Evolutionary conservation across 257 asterid species (phyloP).

Genomic region (Nicotiana noctiflora): DNA sequence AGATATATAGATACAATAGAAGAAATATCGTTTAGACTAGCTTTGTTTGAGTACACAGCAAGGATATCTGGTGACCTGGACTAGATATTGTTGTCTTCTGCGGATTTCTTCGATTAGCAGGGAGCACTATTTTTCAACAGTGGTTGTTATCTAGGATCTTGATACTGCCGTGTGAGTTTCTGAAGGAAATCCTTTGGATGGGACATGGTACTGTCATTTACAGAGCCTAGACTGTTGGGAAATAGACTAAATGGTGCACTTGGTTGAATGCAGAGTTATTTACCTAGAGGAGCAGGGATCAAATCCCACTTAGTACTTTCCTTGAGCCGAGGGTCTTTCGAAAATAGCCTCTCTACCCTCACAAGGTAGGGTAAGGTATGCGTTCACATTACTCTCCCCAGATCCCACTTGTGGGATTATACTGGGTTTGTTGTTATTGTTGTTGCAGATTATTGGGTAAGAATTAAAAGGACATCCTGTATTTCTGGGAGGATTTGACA

Average conservation of each 20-base stretch:
- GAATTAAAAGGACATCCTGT: not conserved
- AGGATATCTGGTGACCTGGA: constrained; percentile 1
- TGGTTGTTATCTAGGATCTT: not conserved
- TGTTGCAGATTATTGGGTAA: not conserved
- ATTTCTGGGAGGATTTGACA: not conserved
- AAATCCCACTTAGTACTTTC: no score
- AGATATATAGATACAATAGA: not conserved
- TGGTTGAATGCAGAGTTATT: no score
- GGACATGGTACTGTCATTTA: not conserved
- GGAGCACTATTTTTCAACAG: not conserved
- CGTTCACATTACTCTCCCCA: no score
- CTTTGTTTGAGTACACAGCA: not conserved
- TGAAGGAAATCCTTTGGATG: not conserved
- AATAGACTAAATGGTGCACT: no score
- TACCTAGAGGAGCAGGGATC: no score
- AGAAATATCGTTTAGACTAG: not conserved
- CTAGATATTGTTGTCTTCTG: not conserved
- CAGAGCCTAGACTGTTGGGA: not conserved
- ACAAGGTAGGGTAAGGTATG: no score
- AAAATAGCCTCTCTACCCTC: no score
- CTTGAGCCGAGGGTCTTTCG: no score
- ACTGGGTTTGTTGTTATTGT: no score
- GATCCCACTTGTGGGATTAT: no score
- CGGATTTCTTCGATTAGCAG: not conserved
- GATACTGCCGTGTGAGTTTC: not conserved